A percentile compares a stretch with the other conserved stretches of the same genome.
Conservation (phyloP, 345 rosid species). For the Populus ilicifolia region DNA sequence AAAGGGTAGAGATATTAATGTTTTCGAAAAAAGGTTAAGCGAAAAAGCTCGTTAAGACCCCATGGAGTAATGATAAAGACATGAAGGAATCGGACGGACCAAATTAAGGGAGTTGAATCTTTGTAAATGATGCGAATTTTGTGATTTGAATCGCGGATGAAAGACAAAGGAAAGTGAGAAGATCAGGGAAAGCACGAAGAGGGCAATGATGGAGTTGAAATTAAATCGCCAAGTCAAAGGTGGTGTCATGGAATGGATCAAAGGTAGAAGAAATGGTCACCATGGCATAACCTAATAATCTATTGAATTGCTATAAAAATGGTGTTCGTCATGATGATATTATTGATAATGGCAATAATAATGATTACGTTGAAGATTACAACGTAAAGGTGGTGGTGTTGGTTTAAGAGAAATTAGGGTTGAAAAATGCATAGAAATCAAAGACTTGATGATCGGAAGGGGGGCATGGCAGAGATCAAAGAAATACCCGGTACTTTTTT, state of each 20-base stretch:
- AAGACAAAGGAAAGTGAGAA: constrained; percentile 45
- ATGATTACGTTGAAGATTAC: not conserved
- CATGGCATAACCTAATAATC: constrained; percentile 17
- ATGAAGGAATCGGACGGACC: constrained; percentile 56
- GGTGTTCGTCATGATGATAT: constrained; percentile 5
- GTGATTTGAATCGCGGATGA: constrained; percentile 44
- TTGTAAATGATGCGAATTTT: constrained; percentile 32
- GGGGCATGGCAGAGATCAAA: constrained; percentile 13
- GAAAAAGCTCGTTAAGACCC: constrained; percentile 43
- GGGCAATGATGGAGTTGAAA: constrained; percentile 26
- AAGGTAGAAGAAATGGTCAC: constrained; percentile 10
- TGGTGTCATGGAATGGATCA: constrained; percentile 25
- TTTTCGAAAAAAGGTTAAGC: constrained; percentile 30
- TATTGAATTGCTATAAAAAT: not conserved
- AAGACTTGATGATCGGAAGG: constrained; percentile 18
- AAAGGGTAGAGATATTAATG: constrained; percentile 20
- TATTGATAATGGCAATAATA: not conserved
- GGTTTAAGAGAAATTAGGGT: not conserved
- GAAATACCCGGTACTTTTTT: not conserved
- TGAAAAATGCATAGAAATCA: constrained; percentile 2
- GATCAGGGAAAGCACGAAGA: constrained; percentile 37
- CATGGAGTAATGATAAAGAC: constrained; percentile 44
- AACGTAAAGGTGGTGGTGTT: not conserved
- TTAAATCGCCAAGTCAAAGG: constrained; percentile 34
- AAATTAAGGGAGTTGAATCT: constrained; percentile 57